These are phyloP conservation scores for Cryptosporidium sp. DNA, from an alignment of 169 alveolate genomes.

Conservation along the genomic window DNA sequence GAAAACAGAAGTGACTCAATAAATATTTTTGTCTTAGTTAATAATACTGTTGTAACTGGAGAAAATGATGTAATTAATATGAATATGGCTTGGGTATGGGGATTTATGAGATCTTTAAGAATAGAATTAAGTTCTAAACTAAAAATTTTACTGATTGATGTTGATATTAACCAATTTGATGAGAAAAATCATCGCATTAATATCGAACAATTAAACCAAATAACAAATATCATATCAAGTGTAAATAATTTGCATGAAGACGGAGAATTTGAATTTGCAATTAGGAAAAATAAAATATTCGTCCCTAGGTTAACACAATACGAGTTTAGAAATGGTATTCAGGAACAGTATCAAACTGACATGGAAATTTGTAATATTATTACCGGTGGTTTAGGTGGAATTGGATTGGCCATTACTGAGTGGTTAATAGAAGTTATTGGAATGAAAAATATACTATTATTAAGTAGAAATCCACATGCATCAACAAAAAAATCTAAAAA, in stretches of 20 bases:
- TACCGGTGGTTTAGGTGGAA: slow-evolving; percentile 82
- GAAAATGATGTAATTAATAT: not conserved
- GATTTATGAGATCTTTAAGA: slow-evolving; percentile 59
- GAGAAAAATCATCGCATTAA: not conserved
- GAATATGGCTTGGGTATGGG: slow-evolving; percentile 68
- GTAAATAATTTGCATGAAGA: not conserved
- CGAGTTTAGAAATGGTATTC: not conserved
- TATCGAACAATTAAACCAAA: not conserved
- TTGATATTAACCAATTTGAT: not conserved
- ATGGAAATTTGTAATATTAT: slow-evolving; percentile 67
- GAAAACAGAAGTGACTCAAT: not conserved
- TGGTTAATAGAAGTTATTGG: slow-evolving; percentile 80
- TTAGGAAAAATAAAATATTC: slow-evolving; percentile 24
- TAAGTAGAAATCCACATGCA: slow-evolving; percentile 43
- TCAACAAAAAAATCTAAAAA: slow-evolving; percentile 39
- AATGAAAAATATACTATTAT: slow-evolving; percentile 71
- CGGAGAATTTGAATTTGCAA: slow-evolving; percentile 43
- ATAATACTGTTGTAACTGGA: not conserved
- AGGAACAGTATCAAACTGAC: not conserved
- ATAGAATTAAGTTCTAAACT: slow-evolving; percentile 14
- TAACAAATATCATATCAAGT: not conserved
- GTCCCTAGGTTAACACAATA: slow-evolving; percentile 39
- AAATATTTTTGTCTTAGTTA: slow-evolving; percentile 17
- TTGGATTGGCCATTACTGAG: slow-evolving; percentile 79
- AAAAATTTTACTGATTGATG: slow-evolving; percentile 19